Conservation (phyloP, 2,329 filamentous ascomycete species). For the Fusarium beomiforme region DNA sequence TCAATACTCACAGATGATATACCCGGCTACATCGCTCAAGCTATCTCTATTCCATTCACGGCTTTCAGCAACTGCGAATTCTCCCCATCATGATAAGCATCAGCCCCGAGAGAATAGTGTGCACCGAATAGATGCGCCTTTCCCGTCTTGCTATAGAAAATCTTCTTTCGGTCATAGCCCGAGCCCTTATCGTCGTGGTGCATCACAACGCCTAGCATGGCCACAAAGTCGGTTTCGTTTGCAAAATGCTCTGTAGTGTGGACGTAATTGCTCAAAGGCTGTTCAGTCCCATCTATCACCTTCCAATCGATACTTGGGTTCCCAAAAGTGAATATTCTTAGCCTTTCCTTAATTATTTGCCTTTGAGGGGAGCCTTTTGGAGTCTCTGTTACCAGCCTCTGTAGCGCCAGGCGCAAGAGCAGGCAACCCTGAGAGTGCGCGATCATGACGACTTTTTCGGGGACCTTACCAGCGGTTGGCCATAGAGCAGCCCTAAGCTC, state of each 20-base stretch:
- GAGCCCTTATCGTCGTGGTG: neutral
- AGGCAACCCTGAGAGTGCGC: neutral
- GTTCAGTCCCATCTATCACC: neutral
- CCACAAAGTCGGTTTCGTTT: neutral
- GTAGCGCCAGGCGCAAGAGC: neutral
- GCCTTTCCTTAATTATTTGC: neutral
- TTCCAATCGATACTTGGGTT: neutral
- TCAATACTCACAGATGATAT: neutral
- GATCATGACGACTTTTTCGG: neutral
- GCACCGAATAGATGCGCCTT: neutral
- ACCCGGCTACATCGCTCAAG: neutral
- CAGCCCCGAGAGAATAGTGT: neutral
- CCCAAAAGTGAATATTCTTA: neutral
- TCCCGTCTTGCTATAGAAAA: neutral
- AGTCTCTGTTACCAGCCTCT: neutral
- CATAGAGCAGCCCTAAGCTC: neutral
- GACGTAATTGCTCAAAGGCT: neutral
- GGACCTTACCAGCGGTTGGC: neutral
- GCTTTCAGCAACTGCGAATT: neutral
- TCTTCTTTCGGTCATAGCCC: neutral
- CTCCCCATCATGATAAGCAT: neutral
- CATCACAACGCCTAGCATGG: neutral
- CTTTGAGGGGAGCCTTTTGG: neutral
- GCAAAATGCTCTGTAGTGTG: neutral
- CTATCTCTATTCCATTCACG: neutral